phyloP scores from a whole-genome alignment of 2,329 filamentous ascomycete species.

The Talaromyces marneffei region DNA sequence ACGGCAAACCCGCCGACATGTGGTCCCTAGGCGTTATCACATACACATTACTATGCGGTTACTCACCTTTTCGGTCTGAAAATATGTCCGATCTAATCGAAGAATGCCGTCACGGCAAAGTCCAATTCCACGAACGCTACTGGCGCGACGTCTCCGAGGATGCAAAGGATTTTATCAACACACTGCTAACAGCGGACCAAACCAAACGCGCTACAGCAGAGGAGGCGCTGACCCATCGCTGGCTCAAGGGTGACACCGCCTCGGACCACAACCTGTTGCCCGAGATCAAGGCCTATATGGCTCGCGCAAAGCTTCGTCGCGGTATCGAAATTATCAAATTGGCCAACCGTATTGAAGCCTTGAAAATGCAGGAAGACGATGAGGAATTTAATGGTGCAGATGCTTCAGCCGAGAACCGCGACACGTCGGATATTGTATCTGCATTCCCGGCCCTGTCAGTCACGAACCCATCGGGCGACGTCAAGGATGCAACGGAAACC shows the following conservation, averaged over 20 bases:
- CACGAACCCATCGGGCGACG: constrained; percentile 10
- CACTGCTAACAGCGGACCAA: constrained; percentile 72
- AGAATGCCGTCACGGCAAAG: constrained; percentile 75
- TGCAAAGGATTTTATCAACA: constrained; percentile 88
- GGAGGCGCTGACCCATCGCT: constrained; percentile 74
- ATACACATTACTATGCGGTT: constrained; percentile 94
- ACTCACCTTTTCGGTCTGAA: constrained; percentile 95
- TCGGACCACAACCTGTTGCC: constrained; percentile 95
- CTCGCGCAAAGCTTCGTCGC: constrained; percentile 81
- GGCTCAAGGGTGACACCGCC: constrained; percentile 86
- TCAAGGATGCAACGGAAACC: not conserved
- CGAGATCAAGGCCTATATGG: constrained; percentile 91
- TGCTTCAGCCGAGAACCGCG: constrained; percentile 31
- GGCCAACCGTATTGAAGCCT: constrained; percentile 86
- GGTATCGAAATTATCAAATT: constrained; percentile 96
- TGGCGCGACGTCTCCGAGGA: constrained; percentile 97
- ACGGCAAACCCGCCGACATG: constrained; percentile 98
- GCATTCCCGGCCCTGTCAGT: constrained; percentile 23
- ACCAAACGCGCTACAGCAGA: constrained; percentile 70
- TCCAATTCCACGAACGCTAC: constrained; percentile 95
- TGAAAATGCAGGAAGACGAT: constrained; percentile 89
- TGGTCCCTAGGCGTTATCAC: constrained; percentile 99
- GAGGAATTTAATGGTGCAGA: constrained; percentile 59
- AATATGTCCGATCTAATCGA: constrained; percentile 89
- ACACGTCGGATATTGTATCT: constrained; percentile 20